These are phyloP conservation scores for Stachybotrys echinatus DNA, from an alignment of 2,329 filamentous ascomycete species.

Conservation along the genomic window DNA sequence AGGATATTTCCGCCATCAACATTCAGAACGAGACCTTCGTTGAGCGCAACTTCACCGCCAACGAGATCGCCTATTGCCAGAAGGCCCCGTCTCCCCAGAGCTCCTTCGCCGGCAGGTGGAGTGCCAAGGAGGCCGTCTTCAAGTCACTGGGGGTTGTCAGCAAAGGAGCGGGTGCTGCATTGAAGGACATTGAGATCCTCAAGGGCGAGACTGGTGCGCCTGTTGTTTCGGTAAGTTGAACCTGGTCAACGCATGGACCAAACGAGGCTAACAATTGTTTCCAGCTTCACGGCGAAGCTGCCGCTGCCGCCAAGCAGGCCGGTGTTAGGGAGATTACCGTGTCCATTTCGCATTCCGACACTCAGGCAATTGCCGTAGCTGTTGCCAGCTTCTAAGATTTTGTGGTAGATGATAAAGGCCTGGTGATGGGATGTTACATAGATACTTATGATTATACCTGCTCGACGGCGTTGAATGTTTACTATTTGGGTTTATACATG, in stretches of 20 bases:
- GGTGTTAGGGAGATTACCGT: constrained; percentile 86
- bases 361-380: constrained; percentile 90
- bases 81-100: constrained; percentile 75
- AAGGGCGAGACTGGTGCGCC: constrained; percentile 79
- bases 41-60: constrained; percentile 84
- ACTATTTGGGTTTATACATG: neutral
- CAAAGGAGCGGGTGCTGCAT: constrained; percentile 79
- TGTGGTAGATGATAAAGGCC: constrained; percentile 5
- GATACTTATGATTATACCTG: neutral
- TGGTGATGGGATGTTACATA: too few relatives aligned
- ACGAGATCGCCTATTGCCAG: constrained; percentile 82
- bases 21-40: constrained; percentile 92
- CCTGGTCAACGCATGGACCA: neutral
- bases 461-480: neutral
- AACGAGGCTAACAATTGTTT: constrained; percentile 29
- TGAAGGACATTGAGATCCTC: constrained; percentile 93
- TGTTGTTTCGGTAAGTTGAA: constrained; percentile 68
- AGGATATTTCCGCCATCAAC: constrained; percentile 82
- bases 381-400: constrained; percentile 66
- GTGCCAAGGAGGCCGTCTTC: constrained; percentile 97
- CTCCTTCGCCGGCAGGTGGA: constrained; percentile 93
- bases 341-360: constrained; percentile 93
- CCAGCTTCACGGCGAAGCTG: constrained; percentile 82
- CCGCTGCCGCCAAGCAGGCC: constrained; percentile 75
- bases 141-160: constrained; percentile 87